These are phyloP conservation scores for Phanerochaete sordida DNA, from an alignment of 768 basidiomycete genomes.

Conservation along the genomic window DNA sequence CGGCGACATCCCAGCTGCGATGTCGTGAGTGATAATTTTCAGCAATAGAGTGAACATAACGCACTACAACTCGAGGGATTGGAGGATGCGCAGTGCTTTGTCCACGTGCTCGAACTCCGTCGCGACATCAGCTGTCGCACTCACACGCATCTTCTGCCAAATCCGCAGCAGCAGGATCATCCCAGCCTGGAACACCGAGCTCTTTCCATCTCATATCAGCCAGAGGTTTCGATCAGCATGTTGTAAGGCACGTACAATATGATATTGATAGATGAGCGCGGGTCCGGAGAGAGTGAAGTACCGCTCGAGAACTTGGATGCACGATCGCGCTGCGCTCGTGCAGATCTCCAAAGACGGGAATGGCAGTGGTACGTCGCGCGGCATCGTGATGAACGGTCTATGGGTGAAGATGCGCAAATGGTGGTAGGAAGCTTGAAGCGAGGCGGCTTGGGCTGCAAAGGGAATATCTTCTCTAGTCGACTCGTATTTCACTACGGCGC, in stretches of 20 bases:
- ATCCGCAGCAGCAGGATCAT: constrained; percentile 54
- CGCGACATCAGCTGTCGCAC: constrained; percentile 35
- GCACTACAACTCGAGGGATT: not conserved
- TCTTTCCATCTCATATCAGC: not conserved
- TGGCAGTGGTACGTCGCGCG: constrained; percentile 40
- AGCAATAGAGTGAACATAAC: not conserved
- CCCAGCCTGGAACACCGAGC: constrained; percentile 39
- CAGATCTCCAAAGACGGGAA: constrained; percentile 77
- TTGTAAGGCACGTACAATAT: no score
- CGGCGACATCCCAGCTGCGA: not conserved
- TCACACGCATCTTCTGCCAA: constrained; percentile 46
- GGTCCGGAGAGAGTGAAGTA: constrained; percentile 25
- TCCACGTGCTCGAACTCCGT: constrained; percentile 51
- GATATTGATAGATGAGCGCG: not conserved
- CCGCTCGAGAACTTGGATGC: constrained; percentile 65
- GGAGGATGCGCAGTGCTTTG: constrained; percentile 38
- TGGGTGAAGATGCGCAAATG: constrained; percentile 64
- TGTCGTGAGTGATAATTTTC: not conserved
- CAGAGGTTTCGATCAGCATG: not conserved
- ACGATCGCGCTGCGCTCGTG: constrained; percentile 77
- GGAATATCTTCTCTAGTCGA: constrained; percentile 16
- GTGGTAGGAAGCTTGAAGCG: constrained; percentile 41
- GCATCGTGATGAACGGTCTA: constrained; percentile 72
- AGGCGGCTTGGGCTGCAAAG: constrained; percentile 33
- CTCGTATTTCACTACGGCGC: constrained; percentile 22